A percentile compares a stretch with the other conserved stretches of the same genome.
Conservation (phyloP, 805 yeast genomes). For the Saccharomycopsis amapae region DNA sequence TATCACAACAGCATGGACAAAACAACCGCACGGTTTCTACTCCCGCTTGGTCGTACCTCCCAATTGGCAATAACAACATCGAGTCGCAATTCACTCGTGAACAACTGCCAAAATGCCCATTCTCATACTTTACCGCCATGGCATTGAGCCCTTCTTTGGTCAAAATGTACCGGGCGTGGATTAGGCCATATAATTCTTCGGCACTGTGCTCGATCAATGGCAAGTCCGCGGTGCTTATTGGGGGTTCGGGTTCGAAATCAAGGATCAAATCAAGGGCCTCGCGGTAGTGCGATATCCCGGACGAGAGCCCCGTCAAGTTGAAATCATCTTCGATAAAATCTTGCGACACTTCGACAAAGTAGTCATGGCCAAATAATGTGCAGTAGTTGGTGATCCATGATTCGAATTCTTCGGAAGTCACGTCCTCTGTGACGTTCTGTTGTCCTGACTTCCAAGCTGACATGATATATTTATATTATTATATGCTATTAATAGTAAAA, state of each 20-base stretch:
- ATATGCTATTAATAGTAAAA: no score
- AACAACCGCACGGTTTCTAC: slow-evolving; percentile 85
- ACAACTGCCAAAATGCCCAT: slow-evolving; percentile 84
- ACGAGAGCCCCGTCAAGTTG: slow-evolving; percentile 82
- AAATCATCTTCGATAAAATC: slow-evolving; percentile 96
- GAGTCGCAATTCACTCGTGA: slow-evolving; percentile 87
- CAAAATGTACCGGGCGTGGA: slow-evolving; percentile 85
- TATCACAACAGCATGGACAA: slow-evolving; percentile 92
- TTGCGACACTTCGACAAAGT: slow-evolving; percentile 83
- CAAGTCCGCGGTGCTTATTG: slow-evolving; percentile 55
- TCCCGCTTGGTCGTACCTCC: slow-evolving; percentile 85
- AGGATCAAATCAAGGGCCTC: slow-evolving; percentile 87
- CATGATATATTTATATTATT: no score
- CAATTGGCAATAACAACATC: slow-evolving; percentile 85
- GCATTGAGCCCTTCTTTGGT: slow-evolving; percentile 85
- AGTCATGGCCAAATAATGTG: slow-evolving; percentile 60
- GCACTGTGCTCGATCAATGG: slow-evolving; percentile 85
- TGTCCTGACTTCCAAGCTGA: no score
- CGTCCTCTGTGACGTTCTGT: no score
- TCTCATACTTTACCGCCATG: slow-evolving; percentile 91
- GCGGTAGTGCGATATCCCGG: slow-evolving; percentile 82
- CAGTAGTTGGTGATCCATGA: slow-evolving; percentile 52
- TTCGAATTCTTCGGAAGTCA: slow-evolving; percentile 39
- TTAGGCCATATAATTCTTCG: slow-evolving; percentile 84
- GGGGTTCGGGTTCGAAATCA: slow-evolving; percentile 62